Evolutionary conservation across 116 monocot genomes (phyloP).

Genomic region (Trichopus zeylanicus): DNA sequence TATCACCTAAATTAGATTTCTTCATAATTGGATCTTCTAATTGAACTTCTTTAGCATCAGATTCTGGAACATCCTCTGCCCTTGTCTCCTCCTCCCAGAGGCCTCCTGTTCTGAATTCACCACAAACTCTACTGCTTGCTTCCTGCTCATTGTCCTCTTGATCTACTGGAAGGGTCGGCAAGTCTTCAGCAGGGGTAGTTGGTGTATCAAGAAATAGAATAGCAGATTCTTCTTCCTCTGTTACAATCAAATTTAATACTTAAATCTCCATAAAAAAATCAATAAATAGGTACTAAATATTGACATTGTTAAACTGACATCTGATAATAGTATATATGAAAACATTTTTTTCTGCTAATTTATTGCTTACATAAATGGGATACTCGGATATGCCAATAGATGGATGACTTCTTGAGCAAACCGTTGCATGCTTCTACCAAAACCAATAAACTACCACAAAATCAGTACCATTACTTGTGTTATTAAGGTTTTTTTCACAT

Average conservation of each 20-base stretch:
- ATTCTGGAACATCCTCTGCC: not conserved
- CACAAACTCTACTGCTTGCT: not conserved
- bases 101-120: not conserved
- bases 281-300: no score
- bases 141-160: not conserved
- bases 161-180: not conserved
- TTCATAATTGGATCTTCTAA: not conserved
- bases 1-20: not conserved
- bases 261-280: not conserved
- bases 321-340: no score
- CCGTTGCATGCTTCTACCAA: no score
- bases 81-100: not conserved
- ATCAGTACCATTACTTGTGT: no score
- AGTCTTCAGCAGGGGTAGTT: not conserved
- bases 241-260: slow-evolving; percentile 2
- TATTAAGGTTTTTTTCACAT: no score
- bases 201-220: not conserved
- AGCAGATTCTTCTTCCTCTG: slow-evolving; percentile 6
- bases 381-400: not conserved
- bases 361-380: not conserved
- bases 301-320: no score
- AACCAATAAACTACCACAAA: no score
- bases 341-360: no score
- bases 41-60: not conserved
- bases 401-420: no score